These are phyloP conservation scores for Apium graveolens DNA, from an alignment of 129 eudicot genomes.

Conservation along the genomic window DNA sequence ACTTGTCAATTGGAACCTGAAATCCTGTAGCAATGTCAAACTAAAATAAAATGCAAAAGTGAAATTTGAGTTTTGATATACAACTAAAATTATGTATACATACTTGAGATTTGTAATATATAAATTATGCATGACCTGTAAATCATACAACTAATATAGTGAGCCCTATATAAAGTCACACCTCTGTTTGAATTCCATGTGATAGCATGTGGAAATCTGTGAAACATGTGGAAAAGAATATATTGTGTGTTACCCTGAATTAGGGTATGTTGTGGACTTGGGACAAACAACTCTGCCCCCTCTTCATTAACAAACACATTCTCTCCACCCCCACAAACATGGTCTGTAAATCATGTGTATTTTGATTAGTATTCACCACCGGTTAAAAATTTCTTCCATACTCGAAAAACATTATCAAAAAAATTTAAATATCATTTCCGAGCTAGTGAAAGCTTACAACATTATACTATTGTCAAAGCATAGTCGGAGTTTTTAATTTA, in stretches of 20 bases:
- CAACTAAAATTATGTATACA: no score
- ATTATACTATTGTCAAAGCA: neutral
- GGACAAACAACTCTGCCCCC: neutral
- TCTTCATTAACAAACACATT: neutral
- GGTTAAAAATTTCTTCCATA: neutral
- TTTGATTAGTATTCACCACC: neutral
- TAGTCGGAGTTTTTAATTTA: neutral
- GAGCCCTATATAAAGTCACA: neutral
- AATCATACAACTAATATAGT: no score
- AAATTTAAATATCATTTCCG: neutral
- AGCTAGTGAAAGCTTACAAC: no score
- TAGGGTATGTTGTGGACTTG: neutral
- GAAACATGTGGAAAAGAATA: neutral
- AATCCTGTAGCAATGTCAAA: neutral
- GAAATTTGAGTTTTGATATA: neutral
- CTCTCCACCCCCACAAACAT: neutral
- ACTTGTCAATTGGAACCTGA: neutral
- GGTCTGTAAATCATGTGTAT: neutral
- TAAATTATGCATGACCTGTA: no score
- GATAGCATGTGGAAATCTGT: conserved; percentile 3
- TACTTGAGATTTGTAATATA: no score
- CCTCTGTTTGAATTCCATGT: neutral
- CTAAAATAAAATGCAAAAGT: neutral
- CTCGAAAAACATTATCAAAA: no score
- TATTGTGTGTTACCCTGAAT: conserved; percentile 3